These are phyloP conservation scores for Phytophthora citrophthora DNA, from an alignment of 352 stramenopile species.

Conservation along the genomic window DNA sequence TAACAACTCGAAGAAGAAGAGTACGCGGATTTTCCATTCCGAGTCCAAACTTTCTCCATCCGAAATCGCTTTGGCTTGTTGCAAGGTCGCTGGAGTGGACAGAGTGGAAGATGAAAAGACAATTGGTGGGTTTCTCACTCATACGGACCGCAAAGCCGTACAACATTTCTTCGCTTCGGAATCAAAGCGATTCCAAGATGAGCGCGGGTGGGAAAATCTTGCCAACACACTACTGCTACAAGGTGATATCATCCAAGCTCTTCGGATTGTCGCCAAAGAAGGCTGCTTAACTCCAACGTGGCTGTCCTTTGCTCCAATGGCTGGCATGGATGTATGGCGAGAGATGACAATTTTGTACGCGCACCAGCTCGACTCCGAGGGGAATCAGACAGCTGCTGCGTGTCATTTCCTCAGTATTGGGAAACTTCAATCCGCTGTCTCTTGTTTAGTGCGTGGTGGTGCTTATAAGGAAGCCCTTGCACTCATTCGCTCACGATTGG, in stretches of 20 bases:
- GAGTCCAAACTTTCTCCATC: conserved; percentile 14
- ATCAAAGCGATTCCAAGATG: conserved; percentile 27
- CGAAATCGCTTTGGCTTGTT: conserved; percentile 31
- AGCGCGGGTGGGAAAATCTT: conserved; percentile 58
- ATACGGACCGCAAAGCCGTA: conserved; percentile 13
- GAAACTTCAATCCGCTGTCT: conserved; percentile 58
- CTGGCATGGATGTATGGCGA: conserved; percentile 73
- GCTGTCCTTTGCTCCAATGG: conserved; percentile 77
- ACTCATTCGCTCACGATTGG: conserved; percentile 53
- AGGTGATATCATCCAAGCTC: conserved; percentile 58
- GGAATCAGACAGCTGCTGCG: conserved; percentile 63
- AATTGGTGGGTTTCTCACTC: conserved; percentile 10
- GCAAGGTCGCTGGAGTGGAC: conserved; percentile 5
- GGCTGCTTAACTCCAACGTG: conserved; percentile 50
- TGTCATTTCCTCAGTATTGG: conserved; percentile 65
- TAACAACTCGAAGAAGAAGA: conserved; percentile 36
- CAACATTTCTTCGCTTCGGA: conserved; percentile 32
- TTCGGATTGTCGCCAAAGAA: conserved; percentile 64
- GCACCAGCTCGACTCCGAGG: conserved; percentile 47
- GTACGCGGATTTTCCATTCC: conserved; percentile 34
- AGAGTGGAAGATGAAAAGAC: not conserved
- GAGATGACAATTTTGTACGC: conserved; percentile 73
- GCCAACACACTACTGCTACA: conserved; percentile 59
- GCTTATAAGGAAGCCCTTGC: conserved; percentile 65
- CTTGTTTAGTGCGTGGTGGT: conserved; percentile 44